phyloP scores from a whole-genome alignment of 2,329 filamentous ascomycete genomes.

The Cercospora citrullina region DNA sequence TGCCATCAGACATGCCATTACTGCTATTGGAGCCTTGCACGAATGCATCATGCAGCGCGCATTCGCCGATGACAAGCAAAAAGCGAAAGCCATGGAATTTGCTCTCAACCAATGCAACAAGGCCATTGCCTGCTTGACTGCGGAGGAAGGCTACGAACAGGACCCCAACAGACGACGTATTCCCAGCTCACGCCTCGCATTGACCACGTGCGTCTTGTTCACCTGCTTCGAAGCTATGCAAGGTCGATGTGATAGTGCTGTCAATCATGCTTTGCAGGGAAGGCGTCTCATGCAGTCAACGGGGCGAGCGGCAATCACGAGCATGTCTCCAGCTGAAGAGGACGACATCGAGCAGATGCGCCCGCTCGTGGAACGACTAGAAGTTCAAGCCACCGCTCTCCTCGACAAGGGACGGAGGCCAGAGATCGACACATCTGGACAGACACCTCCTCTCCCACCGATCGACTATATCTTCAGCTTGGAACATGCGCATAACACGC shows the following conservation, averaged over 20 bases:
- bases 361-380: conserved; percentile 36
- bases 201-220: conserved; percentile 39
- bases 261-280: conserved; percentile 38
- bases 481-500: conserved; percentile 37
- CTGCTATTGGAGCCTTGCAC: conserved; percentile 38
- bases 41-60: conserved; percentile 38
- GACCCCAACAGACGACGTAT: conserved; percentile 23
- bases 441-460: conserved; percentile 31
- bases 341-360: conserved; percentile 39
- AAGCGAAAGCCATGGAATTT: conserved; percentile 37
- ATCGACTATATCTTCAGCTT: conserved; percentile 36
- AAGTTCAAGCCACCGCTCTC: conserved; percentile 38
- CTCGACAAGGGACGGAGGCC: conserved; percentile 35
- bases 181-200: conserved; percentile 31
- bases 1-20: conserved; percentile 38
- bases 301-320: conserved; percentile 23
- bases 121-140: conserved; percentile 36
- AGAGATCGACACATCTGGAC: conserved; percentile 31
- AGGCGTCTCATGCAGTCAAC: conserved; percentile 33
- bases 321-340: conserved; percentile 30
- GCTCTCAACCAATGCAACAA: conserved; percentile 38
- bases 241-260: conserved; percentile 38
- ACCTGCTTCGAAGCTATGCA: conserved; percentile 40
- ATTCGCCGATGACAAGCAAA: conserved; percentile 35
- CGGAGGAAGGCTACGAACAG: conserved; percentile 24